Conservation (phyloP, 768 basidiomycete species). For the Xerocomus potaroensis region DNA sequence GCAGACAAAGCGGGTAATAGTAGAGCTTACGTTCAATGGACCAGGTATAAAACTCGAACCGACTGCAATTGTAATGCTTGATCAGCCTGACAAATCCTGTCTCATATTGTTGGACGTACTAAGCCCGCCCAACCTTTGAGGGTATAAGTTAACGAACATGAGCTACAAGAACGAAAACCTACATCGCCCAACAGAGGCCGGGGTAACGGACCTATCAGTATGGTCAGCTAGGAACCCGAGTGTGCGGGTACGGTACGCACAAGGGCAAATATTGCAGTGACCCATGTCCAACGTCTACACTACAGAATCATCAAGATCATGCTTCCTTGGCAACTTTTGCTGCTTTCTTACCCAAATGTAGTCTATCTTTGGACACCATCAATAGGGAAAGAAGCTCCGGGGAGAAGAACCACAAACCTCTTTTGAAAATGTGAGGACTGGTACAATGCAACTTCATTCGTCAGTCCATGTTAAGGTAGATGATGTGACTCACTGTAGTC, state of each 20-base stretch:
- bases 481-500: not conserved
- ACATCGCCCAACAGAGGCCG: slow-evolving; percentile 4
- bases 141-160: no score
- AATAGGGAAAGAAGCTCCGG: not conserved
- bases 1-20: not conserved
- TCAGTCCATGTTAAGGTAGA: not conserved
- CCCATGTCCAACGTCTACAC: slow-evolving; percentile 1
- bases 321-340: not conserved
- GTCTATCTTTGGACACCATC: not conserved
- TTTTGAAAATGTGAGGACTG: not conserved
- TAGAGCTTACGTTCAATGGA: not conserved
- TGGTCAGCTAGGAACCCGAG: not conserved
- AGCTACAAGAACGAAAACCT: not conserved
- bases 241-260: not conserved
- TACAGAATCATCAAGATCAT: not conserved
- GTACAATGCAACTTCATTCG: slow-evolving; percentile 19
- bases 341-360: slow-evolving; percentile 2
- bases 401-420: not conserved
- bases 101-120: not conserved
- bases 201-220: not conserved
- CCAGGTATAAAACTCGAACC: not conserved
- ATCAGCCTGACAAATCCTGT: not conserved
- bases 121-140: not conserved
- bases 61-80: not conserved
- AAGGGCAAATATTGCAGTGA: not conserved